phyloP scores from a whole-genome alignment of 1,284 basidiomycete species.

The Trametes pubescens region DNA sequence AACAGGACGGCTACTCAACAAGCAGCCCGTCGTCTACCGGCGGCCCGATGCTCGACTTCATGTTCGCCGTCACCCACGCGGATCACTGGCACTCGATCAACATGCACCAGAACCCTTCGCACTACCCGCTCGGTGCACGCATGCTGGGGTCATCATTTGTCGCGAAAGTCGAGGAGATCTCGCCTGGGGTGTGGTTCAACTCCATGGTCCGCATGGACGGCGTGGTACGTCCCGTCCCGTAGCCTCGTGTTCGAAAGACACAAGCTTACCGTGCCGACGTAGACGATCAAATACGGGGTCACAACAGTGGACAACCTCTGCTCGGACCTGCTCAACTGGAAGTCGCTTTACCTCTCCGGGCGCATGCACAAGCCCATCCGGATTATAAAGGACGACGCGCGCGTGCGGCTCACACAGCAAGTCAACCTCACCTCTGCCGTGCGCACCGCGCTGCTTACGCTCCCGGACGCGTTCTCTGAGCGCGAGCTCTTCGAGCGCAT shows the following conservation, averaged over 20 bases:
- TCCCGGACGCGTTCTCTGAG: constrained; percentile 76
- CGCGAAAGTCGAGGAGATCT: constrained; percentile 77
- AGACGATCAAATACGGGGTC: constrained; percentile 98
- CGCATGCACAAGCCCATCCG: constrained; percentile 97
- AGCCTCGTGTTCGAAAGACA: constrained; percentile 13
- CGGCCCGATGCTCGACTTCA: constrained; percentile 91
- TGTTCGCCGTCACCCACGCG: constrained; percentile 93
- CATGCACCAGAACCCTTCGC: constrained; percentile 86
- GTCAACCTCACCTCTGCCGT: constrained; percentile 93
- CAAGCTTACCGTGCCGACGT: constrained; percentile 18
- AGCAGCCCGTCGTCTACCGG: constrained; percentile 40
- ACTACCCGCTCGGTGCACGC: constrained; percentile 91
- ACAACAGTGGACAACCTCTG: constrained; percentile 92
- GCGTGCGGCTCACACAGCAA: constrained; percentile 91
- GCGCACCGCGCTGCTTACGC: constrained; percentile 76
- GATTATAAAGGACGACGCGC: constrained; percentile 87
- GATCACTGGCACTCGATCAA: constrained; percentile 96
- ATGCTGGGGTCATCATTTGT: constrained; percentile 83
- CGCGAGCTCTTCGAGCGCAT: constrained; percentile 87
- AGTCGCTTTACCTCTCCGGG: constrained; percentile 92
- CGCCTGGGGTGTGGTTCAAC: constrained; percentile 96
- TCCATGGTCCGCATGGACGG: constrained; percentile 86
- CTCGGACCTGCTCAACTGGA: constrained; percentile 92
- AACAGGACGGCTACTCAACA: constrained; percentile 76
- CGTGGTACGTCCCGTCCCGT: constrained; percentile 64